phyloP scores from a whole-genome alignment of 495 filamentous ascomycete genomes.

The Annulohypoxylon nitens region DNA sequence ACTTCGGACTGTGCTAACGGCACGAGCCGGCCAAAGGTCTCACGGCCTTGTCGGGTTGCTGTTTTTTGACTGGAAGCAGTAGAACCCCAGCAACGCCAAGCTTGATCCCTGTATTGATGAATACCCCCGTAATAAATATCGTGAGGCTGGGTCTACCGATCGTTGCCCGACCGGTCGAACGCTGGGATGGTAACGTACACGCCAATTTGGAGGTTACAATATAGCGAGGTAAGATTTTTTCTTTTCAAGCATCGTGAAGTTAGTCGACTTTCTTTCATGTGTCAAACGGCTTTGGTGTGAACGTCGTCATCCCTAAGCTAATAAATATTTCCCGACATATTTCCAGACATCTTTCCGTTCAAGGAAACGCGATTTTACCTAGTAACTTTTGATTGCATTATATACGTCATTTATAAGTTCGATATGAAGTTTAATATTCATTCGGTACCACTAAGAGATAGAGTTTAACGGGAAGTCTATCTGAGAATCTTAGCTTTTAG shows the following conservation, averaged over 20 bases:
- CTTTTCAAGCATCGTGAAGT: constrained; percentile 5
- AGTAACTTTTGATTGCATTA: neutral
- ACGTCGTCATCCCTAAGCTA: neutral
- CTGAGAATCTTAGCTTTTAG: neutral
- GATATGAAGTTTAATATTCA: neutral
- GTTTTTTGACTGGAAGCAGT: constrained; percentile 17
- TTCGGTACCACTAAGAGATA: neutral
- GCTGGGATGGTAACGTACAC: neutral
- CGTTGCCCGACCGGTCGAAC: constrained; percentile 5
- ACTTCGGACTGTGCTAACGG: constrained; percentile 16
- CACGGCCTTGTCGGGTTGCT: neutral
- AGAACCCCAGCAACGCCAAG: constrained; percentile 32
- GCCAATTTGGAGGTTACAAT: constrained; percentile 2
- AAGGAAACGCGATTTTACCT: neutral
- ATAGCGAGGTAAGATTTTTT: neutral
- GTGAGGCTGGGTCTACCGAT: constrained; percentile 27
- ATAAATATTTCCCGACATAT: neutral
- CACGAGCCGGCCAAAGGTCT: constrained; percentile 27
- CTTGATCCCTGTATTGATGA: constrained; percentile 22
- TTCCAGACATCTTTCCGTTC: neutral
- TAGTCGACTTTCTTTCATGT: constrained; percentile 15
- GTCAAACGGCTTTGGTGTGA: neutral
- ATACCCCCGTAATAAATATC: constrained; percentile 11
- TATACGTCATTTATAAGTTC: neutral
- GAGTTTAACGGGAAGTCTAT: neutral